phyloP scores from a whole-genome alignment of 805 yeast species.

The Candida insectalens region DNA sequence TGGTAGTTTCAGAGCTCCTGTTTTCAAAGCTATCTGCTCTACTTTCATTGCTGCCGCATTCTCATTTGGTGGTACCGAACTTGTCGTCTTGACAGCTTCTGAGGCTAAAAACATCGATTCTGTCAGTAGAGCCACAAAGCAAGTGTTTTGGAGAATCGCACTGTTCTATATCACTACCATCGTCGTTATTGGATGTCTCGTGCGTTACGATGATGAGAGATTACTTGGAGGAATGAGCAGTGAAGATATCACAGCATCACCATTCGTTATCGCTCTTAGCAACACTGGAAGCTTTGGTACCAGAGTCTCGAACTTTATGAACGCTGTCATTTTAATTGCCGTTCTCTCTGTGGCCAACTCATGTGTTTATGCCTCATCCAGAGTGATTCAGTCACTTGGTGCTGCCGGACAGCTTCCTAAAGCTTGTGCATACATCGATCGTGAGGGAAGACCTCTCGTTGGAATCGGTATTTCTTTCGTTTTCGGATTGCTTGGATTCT shows the following conservation, averaged over 20 bases:
- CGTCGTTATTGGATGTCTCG: slow-evolving; percentile 40
- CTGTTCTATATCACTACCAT: slow-evolving; percentile 47
- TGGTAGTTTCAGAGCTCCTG: slow-evolving; percentile 27
- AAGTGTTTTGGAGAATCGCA: slow-evolving; percentile 53
- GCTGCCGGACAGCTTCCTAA: slow-evolving; percentile 63
- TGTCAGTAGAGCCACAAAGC: slow-evolving; percentile 51
- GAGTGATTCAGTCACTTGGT: slow-evolving; percentile 59
- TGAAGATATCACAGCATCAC: slow-evolving; percentile 54
- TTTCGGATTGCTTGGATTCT: slow-evolving; percentile 50
- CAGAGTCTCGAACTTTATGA: slow-evolving; percentile 56
- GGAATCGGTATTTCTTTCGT: slow-evolving; percentile 46
- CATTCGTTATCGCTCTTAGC: slow-evolving; percentile 64
- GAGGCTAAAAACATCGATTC: slow-evolving; percentile 51
- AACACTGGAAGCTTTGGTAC: slow-evolving; percentile 47
- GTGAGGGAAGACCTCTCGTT: slow-evolving; percentile 70
- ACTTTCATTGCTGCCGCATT: slow-evolving; percentile 50
- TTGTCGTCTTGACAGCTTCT: slow-evolving; percentile 52
- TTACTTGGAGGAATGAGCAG: slow-evolving; percentile 36
- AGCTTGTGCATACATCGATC: slow-evolving; percentile 58
- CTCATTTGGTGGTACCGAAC: slow-evolving; percentile 56
- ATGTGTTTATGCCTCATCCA: slow-evolving; percentile 60
- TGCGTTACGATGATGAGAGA: slow-evolving; percentile 42
- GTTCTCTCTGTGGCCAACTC: slow-evolving; percentile 73
- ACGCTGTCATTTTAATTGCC: slow-evolving; percentile 63
- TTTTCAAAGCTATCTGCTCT: slow-evolving; percentile 53